Evolutionary conservation across 257 asterid genomes (phyloP).

Genomic region (Leptodermis oblonga): DNA sequence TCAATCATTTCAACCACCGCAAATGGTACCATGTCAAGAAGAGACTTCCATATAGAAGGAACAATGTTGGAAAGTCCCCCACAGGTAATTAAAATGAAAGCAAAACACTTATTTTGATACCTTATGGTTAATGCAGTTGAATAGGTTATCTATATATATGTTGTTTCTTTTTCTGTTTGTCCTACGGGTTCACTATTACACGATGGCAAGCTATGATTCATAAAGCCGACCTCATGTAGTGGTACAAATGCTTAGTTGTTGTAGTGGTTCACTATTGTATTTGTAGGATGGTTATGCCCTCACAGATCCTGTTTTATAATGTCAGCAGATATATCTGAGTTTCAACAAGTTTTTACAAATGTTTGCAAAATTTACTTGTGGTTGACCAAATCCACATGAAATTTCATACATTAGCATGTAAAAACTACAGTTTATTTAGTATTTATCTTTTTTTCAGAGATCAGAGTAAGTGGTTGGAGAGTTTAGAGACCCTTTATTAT

Average conservation of each 20-base stretch:
- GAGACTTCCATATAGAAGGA: slow-evolving; percentile 43
- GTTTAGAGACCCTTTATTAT: too few relatives aligned
- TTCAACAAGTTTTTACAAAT: too few relatives aligned
- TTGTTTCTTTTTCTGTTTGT: too few relatives aligned
- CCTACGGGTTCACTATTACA: too few relatives aligned
- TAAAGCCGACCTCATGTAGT: too few relatives aligned
- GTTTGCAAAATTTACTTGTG: slow-evolving; percentile 5
- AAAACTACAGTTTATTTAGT: too few relatives aligned
- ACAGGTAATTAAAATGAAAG: slow-evolving; percentile 25
- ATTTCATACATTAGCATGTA: slow-evolving; percentile 1
- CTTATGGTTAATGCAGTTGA: neutral
- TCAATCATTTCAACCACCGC: slow-evolving; percentile 54
- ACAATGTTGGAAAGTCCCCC: slow-evolving; percentile 24
- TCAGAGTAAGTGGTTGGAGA: too few relatives aligned
- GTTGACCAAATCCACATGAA: neutral
- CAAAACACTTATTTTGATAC: neutral
- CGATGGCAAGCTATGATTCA: too few relatives aligned
- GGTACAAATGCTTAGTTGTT: too few relatives aligned
- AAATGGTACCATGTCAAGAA: slow-evolving; percentile 50
- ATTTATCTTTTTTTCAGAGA: too few relatives aligned
- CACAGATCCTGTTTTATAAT: neutral
- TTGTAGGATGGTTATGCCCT: neutral
- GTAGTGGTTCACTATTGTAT: neutral
- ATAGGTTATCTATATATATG: neutral
- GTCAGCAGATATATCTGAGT: neutral